Percentiles rank a stretch among this genome's conserved stretches.
phyloP scores from a whole-genome alignment of 306 rosid species.

The Malus sylvestris region DNA sequence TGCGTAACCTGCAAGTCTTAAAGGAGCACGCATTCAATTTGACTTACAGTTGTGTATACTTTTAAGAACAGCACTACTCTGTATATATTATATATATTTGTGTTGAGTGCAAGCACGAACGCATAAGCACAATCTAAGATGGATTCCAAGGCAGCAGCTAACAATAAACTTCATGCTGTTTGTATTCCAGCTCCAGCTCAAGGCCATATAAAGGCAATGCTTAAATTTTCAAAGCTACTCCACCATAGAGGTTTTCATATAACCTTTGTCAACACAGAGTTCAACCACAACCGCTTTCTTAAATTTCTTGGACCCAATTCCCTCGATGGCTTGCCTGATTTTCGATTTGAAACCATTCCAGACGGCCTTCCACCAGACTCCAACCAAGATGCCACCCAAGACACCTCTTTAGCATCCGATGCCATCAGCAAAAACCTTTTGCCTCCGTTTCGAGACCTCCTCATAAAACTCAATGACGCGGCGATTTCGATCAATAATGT shows the following conservation, averaged over 20 bases:
- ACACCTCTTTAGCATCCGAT: background rate
- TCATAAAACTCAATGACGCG: background rate
- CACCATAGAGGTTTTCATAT: background rate
- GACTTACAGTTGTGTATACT: no score
- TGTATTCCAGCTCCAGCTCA: background rate
- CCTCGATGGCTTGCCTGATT: background rate
- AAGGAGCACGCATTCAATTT: no score
- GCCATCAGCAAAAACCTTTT: background rate
- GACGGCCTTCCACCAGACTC: background rate
- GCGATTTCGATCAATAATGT: background rate
- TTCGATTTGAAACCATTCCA: background rate
- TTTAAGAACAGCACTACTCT: no score
- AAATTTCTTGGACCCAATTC: background rate
- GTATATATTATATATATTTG: no score
- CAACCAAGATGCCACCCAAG: background rate
- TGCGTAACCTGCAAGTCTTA: no score
- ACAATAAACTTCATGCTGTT: no score
- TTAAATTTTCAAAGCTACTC: background rate
- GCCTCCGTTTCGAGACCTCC: background rate
- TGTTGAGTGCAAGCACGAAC: no score
- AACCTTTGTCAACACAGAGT: background rate
- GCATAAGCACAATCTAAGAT: no score
- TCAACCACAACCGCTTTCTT: background rate
- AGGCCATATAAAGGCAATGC: slow-evolving; percentile 13
- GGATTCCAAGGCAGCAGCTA: no score